These are phyloP conservation scores for Nicotiana tabacum DNA, from an alignment of 257 asterid species.

Conservation along the genomic window DNA sequence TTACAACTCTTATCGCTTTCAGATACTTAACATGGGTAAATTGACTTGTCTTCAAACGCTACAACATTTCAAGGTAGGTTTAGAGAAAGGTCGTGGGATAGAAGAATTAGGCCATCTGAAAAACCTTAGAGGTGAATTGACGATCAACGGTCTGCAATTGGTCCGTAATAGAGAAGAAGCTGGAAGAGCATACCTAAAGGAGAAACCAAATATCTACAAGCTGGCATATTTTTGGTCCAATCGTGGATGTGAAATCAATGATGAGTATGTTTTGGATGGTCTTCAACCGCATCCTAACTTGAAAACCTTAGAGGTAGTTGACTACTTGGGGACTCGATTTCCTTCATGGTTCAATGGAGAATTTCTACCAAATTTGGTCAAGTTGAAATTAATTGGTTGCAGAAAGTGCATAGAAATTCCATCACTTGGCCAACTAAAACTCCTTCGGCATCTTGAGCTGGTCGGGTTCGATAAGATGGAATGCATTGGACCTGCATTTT, in stretches of 20 bases:
- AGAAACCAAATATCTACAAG: no score
- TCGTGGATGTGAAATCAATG: not conserved
- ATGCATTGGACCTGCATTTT: not conserved
- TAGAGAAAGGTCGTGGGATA: no score
- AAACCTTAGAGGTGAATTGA: no score
- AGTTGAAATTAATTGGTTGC: not conserved
- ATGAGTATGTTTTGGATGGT: slow-evolving; percentile 16
- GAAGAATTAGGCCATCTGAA: no score
- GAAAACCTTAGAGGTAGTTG: not conserved
- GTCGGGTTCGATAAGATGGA: not conserved
- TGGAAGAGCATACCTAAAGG: no score
- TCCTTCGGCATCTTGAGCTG: not conserved
- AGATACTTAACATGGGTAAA: no score
- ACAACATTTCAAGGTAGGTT: no score
- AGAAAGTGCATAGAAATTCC: slow-evolving; percentile 17
- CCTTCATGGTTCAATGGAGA: slow-evolving; percentile 15
- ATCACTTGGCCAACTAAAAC: slow-evolving; percentile 21
- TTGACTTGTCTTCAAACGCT: no score
- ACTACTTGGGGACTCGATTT: slow-evolving; percentile 2
- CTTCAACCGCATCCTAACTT: slow-evolving; percentile 20
- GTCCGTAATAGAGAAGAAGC: no score
- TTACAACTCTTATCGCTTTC: not conserved
- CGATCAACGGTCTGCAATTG: no score
- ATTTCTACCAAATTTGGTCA: not conserved
- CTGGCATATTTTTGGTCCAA: slow-evolving; percentile 6